Base-by-base conservation (phyloP, 768 basidiomycete species). In the Hypholoma sublateritium region DNA sequence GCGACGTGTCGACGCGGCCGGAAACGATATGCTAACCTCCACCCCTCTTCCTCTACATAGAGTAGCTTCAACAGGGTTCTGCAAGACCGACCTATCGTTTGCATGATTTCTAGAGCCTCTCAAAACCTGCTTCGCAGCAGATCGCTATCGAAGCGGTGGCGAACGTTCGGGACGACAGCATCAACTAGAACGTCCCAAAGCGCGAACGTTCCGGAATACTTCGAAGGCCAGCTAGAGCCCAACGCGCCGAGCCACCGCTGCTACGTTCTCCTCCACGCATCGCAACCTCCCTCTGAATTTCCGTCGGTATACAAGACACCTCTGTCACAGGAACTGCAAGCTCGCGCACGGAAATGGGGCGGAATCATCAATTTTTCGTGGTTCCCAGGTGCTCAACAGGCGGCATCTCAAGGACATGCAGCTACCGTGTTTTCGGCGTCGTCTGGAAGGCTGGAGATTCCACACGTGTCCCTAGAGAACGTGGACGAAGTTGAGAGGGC, bases 341-440 rank as follows among this genome's bases (percentile, higher is more conserved):
- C 79, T 9, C 72, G 72, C 17, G 72, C 74, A 6, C 62, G 67
- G 32, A 71, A 73, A 63, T 82, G 77, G 77, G 82, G 83, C 6
- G 85, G 80, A n/a, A 58, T 79, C 2, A 82, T 86, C 59, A 89
- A 89, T 67, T 84, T 86, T 64, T 76, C 81, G 16, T 88, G 82
- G 82, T 71, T 76, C 21, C 35, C 53, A 12, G 49, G 59, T 16
- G 1, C 24, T 21, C 52, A 36, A 37, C 9, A 46, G 5, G 36
- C 34, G 4, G 21, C 13, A 5, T 28, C 25, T 11, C 62, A 58
- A 36, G 63, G 68, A 39, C 58, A 61, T 36, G 65, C 68, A 37
- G 77, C 80, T 19, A 83, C 81, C 0, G 82, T 82, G 3, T 89
- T 87, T 63, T 83, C 84, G 12, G 55, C 59, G 7, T 45, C 67